phyloP scores from a whole-genome alignment of 139 green algal species.

The Dunaliella primolecta region DNA sequence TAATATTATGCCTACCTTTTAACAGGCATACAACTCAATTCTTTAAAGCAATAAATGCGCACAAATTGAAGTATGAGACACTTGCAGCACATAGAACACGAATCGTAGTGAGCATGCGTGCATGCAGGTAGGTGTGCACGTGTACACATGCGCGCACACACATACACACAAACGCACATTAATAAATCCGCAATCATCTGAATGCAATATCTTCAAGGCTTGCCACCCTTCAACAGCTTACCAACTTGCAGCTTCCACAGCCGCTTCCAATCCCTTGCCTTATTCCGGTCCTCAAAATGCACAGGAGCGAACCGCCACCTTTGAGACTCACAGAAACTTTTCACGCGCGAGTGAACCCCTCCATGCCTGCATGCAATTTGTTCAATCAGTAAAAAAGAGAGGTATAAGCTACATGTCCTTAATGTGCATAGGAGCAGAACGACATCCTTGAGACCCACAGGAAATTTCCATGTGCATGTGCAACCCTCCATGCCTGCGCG shows the following conservation, averaged over 20 bases:
- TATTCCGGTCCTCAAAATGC: not conserved
- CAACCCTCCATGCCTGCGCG: not conserved
- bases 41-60: too few species aligned
- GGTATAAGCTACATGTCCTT: too few species aligned
- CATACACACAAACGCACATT: not conserved
- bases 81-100: not conserved
- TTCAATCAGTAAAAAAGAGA: too few species aligned
- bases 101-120: not conserved
- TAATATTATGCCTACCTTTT: too few species aligned
- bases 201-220: too few species aligned
- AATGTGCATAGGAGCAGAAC: not conserved
- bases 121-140: not conserved
- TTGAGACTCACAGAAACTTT: not conserved
- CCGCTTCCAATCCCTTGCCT: not conserved
- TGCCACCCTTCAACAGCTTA: too few species aligned
- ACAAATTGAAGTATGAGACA: too few species aligned
- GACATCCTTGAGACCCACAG: not conserved
- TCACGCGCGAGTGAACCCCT: not conserved
- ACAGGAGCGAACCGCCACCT: not conserved
- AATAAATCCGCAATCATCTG: not conserved
- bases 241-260: not conserved
- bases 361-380: not conserved
- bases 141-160: not conserved
- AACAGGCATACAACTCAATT: too few species aligned
- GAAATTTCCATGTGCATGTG: not conserved